Conservation (phyloP, 805 yeast species). For the Lipomyces japonicus region DNA sequence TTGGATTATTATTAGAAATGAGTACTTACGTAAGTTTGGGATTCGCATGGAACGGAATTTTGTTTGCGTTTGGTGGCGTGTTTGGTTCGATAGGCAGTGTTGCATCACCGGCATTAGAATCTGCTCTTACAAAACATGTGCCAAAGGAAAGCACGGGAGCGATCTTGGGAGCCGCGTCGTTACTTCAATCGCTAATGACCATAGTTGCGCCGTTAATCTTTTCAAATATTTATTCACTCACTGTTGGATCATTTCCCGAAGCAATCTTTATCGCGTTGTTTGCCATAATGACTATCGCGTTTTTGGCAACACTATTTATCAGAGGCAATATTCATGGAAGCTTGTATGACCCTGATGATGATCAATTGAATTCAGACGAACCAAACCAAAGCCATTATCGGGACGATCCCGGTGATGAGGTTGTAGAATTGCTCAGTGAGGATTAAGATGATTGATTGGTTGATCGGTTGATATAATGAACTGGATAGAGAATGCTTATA, state of each 20-base stretch:
- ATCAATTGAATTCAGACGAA: too few species aligned
- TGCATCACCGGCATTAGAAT: slow-evolving; percentile 20
- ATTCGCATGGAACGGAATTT: neutral
- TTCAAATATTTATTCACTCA: slow-evolving; percentile 20
- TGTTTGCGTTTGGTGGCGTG: slow-evolving; percentile 10
- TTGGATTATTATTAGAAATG: slow-evolving; percentile 3
- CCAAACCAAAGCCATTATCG: too few species aligned
- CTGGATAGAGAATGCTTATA: too few species aligned
- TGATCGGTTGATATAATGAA: too few species aligned
- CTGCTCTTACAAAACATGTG: slow-evolving; percentile 27
- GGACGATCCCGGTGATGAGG: too few species aligned
- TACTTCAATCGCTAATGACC: slow-evolving; percentile 17
- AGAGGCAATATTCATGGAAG: slow-evolving; percentile 19
- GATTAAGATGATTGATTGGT: too few species aligned
- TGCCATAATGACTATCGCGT: neutral
- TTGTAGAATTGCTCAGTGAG: too few species aligned
- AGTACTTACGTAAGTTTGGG: slow-evolving; percentile 5
- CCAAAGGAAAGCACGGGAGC: slow-evolving; percentile 26
- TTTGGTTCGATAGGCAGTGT: slow-evolving; percentile 15
- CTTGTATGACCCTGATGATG: slow-evolving; percentile 19
- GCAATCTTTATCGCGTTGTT: slow-evolving; percentile 14
- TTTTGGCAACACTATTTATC: slow-evolving; percentile 13
- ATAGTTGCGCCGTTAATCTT: slow-evolving; percentile 22
- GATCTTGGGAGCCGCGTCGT: slow-evolving; percentile 25
- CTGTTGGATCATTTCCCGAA: slow-evolving; percentile 23